Evolutionary conservation across 1,139 yeast species (phyloP), one percentile per base, ranked within the genome.

Genomic region (Sugiyamaella neomexicana): DNA sequence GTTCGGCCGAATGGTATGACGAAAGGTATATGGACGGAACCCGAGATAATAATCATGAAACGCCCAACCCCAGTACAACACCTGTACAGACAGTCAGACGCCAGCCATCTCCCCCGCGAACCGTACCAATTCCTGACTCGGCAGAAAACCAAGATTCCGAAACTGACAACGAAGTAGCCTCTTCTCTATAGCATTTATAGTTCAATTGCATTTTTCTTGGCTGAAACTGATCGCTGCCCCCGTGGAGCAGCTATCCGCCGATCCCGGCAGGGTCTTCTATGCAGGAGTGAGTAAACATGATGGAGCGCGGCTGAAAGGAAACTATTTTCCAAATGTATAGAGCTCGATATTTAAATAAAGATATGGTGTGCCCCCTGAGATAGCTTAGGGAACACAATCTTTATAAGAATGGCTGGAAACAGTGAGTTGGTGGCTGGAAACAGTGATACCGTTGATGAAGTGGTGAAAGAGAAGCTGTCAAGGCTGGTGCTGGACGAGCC

Each of bases 21-120:
- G 51, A 47, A 1, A 12, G 15, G 2, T 23, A 27, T 5, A 29
- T 23, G 7, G 49, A 36, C 13, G 36, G 43, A 20, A 78, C 91
- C 52, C 71, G 79, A 49, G 95, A 82, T 41, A 96, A 93, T 69
- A 96, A 89, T 72, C 90, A 75, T 73, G 98, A 93, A 77, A 25
- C 6, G 15, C 7, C 46, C 15, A 31, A 25, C 9, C 3, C 40
- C n/a, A 31, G 25, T 9, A 31, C 15, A n/a, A n/a, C 46, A 43
- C 38, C 8, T 31, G 6, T 34, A 9, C 46, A 37, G 31, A 43
- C 5, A 6, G 12, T 7, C 8, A 25, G 20, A 31, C 6, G 37
- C 31, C 37, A 8, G 12, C 37, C 43, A 20, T 32, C 50, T 2
- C 50, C 43, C 1, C 23, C 43, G 5, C 34, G 10, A 1, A 37